These are phyloP conservation scores for Buxus sempervirens DNA, from an alignment of 164 flowering plant species.

Conservation along the genomic window DNA sequence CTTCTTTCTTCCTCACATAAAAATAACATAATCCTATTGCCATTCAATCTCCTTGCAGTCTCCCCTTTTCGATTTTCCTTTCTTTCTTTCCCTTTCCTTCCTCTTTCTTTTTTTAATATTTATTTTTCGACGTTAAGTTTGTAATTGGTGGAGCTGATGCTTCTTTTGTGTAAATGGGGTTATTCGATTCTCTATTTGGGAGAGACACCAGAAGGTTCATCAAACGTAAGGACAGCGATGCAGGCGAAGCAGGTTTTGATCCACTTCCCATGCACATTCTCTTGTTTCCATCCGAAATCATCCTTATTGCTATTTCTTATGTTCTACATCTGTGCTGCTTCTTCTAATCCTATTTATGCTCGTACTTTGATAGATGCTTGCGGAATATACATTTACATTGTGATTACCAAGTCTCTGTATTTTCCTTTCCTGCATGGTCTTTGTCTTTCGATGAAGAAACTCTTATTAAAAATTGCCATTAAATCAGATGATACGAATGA, in stretches of 20 bases:
- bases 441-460: too few relatives aligned
- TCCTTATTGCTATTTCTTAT: background rate
- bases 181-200: slow-evolving; percentile 33
- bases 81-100: too few relatives aligned
- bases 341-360: background rate
- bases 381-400: background rate
- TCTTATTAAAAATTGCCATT: too few relatives aligned
- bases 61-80: too few relatives aligned
- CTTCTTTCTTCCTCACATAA: too few relatives aligned
- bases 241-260: slow-evolving; percentile 64
- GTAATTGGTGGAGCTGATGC: background rate
- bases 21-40: too few relatives aligned
- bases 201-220: slow-evolving; percentile 37
- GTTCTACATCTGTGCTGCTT: too few relatives aligned
- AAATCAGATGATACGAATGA: too few relatives aligned
- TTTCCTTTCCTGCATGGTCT: background rate
- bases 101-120: too few relatives aligned
- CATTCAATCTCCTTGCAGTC: too few relatives aligned
- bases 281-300: background rate
- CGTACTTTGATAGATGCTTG: background rate
- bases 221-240: slow-evolving; percentile 77
- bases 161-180: slow-evolving; percentile 35
- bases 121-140: background rate
- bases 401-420: background rate
- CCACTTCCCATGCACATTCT: background rate